Evolutionary conservation across 2,329 filamentous ascomycete species (phyloP), one percentile per base, ranked within the genome.

Genomic region (Alternaria metachromatica): DNA sequence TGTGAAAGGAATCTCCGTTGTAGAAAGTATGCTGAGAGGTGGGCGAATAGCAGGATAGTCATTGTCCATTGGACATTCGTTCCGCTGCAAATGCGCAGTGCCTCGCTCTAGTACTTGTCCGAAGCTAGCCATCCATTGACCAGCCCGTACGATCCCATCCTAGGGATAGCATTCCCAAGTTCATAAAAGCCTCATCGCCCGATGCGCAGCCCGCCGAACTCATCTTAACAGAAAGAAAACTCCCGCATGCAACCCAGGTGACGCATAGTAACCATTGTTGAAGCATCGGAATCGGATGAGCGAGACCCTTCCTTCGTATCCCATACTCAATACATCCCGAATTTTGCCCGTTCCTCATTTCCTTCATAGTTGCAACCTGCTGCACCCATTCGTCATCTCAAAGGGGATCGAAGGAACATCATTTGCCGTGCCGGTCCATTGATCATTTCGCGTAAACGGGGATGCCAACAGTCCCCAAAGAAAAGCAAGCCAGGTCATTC

Each of bases 401-500:
- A 65, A 74, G 69, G 69, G 62, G 72, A 74, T 61, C 68, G 73
- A 73, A 41, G 68, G 68, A 74, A 73, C 70, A 70, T 73, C 71
- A 78, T 76, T 71, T 76, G 78, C 72, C 70, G 71, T 70, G 65
- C 68, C 73, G 69, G 66, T 69, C 73, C 68, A 72, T 68, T 41
- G 62, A 56, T 57, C 61, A 57, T 60, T 63, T 76, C 72, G 72
- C 68, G 65, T 62, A 67, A 72, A 74, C 71, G 71, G 68, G 57
- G 64, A 67, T 66, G 67, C 68, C 66, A 66, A 66, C 59, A 67
- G 66, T 64, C 75, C 70, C 68, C 68, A 72, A 74, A 69, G 68
- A 72, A 75, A 76, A 75, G 71, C 69, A 76, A 73, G 72, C 70
- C 71, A 73, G 66, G 74, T 73, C 76, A 77, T 76, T 77, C 71